These are phyloP conservation scores for Pelagophyceae sp. DNA, from an alignment of 352 stramenopile genomes.

Conservation along the genomic window DNA sequence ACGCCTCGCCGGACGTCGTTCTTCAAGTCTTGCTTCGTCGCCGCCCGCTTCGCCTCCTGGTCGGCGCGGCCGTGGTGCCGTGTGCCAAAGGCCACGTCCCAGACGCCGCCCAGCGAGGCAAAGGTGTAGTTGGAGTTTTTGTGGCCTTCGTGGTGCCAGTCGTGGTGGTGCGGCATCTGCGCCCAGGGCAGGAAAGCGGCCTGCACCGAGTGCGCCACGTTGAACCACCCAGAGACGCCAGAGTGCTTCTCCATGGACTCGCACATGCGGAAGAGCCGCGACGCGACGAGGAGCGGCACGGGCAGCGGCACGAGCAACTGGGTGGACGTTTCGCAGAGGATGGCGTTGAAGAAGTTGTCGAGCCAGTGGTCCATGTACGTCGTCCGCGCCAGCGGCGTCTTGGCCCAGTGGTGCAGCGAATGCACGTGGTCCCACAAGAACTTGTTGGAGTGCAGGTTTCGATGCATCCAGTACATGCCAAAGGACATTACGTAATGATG, in stretches of 20 bases:
- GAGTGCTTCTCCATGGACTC: conserved; percentile 33
- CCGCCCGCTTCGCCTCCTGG: neutral
- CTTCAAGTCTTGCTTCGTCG: neutral
- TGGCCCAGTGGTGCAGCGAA: conserved; percentile 28
- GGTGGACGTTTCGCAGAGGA: conserved; percentile 25
- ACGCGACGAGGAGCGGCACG: conserved; percentile 21
- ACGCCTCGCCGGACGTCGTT: neutral
- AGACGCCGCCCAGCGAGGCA: conserved; percentile 23
- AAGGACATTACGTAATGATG: conserved; percentile 30
- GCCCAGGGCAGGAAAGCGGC: conserved; percentile 25
- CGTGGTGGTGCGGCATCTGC: conserved; percentile 34
- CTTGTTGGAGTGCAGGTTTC: conserved; percentile 23
- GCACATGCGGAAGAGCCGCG: conserved; percentile 27
- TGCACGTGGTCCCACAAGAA: conserved; percentile 29
- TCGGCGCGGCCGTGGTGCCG: conserved; percentile 1
- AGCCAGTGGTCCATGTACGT: conserved; percentile 35
- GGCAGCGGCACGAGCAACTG: conserved; percentile 28
- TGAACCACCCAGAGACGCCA: conserved; percentile 24
- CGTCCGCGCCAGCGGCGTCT: conserved; percentile 27
- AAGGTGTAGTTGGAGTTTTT: conserved; percentile 32
- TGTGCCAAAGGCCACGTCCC: conserved; percentile 10
- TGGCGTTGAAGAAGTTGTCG: conserved; percentile 30
- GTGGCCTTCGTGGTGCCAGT: conserved; percentile 35
- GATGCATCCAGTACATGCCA: conserved; percentile 34
- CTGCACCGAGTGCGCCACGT: conserved; percentile 20